These are phyloP conservation scores for Polychaeton citri DNA, from an alignment of 2,329 filamentous ascomycete genomes.

Conservation along the genomic window DNA sequence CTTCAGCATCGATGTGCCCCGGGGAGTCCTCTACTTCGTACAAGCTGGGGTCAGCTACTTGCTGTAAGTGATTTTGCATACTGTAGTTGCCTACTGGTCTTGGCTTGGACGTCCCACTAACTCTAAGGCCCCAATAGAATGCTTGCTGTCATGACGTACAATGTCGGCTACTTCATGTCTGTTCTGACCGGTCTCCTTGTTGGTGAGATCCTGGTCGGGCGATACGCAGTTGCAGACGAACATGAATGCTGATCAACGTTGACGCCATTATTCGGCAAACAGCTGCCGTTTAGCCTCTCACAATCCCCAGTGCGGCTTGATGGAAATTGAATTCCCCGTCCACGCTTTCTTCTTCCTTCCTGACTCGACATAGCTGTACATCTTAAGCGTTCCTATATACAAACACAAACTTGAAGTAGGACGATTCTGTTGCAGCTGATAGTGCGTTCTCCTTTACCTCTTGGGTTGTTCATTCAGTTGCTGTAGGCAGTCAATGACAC, in stretches of 20 bases:
- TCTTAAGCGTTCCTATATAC: too few relatives aligned
- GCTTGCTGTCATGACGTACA: constrained; percentile 84
- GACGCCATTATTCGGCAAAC: too few relatives aligned
- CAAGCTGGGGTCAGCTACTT: constrained; percentile 66
- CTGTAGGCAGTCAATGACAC: too few relatives aligned
- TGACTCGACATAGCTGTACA: too few relatives aligned
- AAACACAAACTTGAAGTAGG: too few relatives aligned
- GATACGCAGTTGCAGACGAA: constrained; percentile 44
- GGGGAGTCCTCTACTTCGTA: constrained; percentile 55
- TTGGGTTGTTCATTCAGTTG: too few relatives aligned
- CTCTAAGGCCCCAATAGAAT: constrained; percentile 62
- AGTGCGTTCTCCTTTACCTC: too few relatives aligned
- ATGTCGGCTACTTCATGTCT: constrained; percentile 75
- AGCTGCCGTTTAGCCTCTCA: too few relatives aligned
- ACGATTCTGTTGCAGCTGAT: too few relatives aligned
- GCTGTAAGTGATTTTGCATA: constrained; percentile 50
- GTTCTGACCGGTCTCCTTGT: constrained; percentile 68
- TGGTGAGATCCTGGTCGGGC: constrained; percentile 67
- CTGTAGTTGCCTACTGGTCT: not conserved
- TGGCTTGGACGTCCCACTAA: constrained; percentile 8
- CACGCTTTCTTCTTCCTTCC: constrained; percentile 43
- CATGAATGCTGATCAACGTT: constrained; percentile 21
- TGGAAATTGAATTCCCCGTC: too few relatives aligned
- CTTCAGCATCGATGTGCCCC: constrained; percentile 60
- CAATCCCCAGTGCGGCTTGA: too few relatives aligned